Evolutionary conservation across 2,329 filamentous ascomycete species (phyloP).

Genomic region (Aspergillus fructus): DNA sequence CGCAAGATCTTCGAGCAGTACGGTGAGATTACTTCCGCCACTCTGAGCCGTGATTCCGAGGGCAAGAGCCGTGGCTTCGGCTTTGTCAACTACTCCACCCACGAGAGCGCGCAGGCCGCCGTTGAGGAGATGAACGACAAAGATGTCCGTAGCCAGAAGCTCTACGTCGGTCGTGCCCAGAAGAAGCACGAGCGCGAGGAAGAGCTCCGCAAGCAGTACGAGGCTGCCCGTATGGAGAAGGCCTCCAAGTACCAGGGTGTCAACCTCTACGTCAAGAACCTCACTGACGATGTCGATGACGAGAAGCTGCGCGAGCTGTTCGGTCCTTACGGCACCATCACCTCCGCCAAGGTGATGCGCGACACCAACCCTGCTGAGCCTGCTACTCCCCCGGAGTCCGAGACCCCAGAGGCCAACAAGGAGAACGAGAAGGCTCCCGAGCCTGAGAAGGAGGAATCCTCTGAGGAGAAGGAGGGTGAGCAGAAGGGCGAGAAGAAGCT

Average conservation of each 20-base stretch:
- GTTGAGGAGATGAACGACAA: conserved; percentile 90
- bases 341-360: conserved; percentile 98
- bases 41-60: conserved; percentile 82
- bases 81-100: conserved; percentile 92
- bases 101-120: conserved; percentile 80
- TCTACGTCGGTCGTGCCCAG: conserved; percentile 97
- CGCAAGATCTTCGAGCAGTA: conserved; percentile 87
- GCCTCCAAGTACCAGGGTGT: conserved; percentile 99
- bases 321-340: conserved; percentile 87
- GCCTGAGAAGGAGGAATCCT: conserved; percentile 19
- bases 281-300: conserved; percentile 94
- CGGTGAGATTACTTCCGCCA: conserved; percentile 93
- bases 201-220: conserved; percentile 97
- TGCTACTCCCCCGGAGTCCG: conserved; percentile 46
- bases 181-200: conserved; percentile 99
- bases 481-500: conserved; percentile 62
- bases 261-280: conserved; percentile 99
- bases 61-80: conserved; percentile 95
- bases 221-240: conserved; percentile 96
- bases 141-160: conserved; percentile 89
- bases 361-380: conserved; percentile 57
- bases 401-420: conserved; percentile 26
- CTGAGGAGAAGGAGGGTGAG: conserved; percentile 49
- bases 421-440: conserved; percentile 31
- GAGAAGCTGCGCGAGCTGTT: conserved; percentile 97